Evolutionary conservation across 768 basidiomycete genomes (phyloP).

Genomic region (Lentinula sp.): DNA sequence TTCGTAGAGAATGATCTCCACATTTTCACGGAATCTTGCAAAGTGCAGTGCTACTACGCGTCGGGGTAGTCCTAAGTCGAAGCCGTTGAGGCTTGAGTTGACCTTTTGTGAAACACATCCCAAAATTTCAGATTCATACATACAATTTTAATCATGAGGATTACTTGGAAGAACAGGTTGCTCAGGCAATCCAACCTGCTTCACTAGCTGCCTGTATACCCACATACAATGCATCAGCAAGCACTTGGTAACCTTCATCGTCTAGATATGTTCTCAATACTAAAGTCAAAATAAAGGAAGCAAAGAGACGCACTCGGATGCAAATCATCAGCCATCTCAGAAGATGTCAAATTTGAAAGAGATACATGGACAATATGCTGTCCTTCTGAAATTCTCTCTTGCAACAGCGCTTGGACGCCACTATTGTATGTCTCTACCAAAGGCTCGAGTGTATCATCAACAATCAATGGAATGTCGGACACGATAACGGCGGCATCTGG

Average conservation of each 20-base stretch:
- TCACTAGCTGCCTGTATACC: slow-evolving; percentile 7
- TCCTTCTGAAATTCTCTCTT: slow-evolving; percentile 7
- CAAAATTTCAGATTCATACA: no score
- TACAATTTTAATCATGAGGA: no score
- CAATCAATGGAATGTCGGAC: slow-evolving; percentile 5
- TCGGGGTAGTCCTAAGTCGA: no score
- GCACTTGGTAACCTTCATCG: slow-evolving; percentile 11
- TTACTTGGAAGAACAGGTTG: no score
- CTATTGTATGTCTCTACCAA: slow-evolving; percentile 8
- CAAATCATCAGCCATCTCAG: slow-evolving; percentile 9
- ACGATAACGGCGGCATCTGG: slow-evolving; percentile 11
- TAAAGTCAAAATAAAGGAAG: not conserved
- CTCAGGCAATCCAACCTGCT: slow-evolving; percentile 11
- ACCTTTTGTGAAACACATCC: no score
- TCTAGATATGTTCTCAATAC: not conserved
- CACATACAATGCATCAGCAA: slow-evolving; percentile 12
- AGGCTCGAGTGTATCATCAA: not conserved
- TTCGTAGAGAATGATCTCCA: no score
- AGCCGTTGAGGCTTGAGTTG: no score
- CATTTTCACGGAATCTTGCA: no score
- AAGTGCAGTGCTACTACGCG: no score
- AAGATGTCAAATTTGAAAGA: not conserved
- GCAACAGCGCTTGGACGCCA: slow-evolving; percentile 3
- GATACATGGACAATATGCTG: slow-evolving; percentile 9
- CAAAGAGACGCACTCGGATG: slow-evolving; percentile 5